phyloP scores from a whole-genome alignment of 306 rosid species.

The Ceratonia siliqua region DNA sequence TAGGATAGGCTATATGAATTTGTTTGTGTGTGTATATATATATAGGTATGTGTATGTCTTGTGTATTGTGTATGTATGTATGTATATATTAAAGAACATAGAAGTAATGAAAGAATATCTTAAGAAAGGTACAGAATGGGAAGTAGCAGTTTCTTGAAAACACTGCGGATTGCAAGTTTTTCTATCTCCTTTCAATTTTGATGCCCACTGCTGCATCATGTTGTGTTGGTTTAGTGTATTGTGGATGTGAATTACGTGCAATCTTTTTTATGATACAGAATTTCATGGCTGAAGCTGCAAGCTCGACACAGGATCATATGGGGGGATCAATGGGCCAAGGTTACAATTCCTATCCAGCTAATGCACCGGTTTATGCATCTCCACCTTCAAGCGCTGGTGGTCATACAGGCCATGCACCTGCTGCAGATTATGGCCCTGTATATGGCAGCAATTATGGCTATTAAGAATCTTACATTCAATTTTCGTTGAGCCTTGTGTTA shows the following conservation, averaged over 20 bases:
- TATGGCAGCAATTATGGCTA: slow-evolving; percentile 60
- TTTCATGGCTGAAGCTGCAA: slow-evolving; percentile 69
- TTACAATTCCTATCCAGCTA: slow-evolving; percentile 48
- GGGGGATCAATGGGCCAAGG: slow-evolving; percentile 50
- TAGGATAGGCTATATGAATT: background rate
- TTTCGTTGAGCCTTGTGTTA: slow-evolving; percentile 26
- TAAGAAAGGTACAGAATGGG: background rate
- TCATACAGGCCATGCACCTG: slow-evolving; percentile 49
- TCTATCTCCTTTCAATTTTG: background rate
- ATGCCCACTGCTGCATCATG: background rate
- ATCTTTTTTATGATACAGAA: slow-evolving; percentile 46
- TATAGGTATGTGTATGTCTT: too few relatives aligned
- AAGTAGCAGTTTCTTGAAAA: background rate
- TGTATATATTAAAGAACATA: background rate
- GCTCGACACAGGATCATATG: slow-evolving; percentile 46
- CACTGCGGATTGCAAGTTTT: background rate
- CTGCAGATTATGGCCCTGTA: slow-evolving; percentile 52
- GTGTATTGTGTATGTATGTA: too few relatives aligned
- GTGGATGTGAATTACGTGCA: background rate
- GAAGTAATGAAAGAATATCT: background rate
- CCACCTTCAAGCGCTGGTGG: slow-evolving; percentile 43
- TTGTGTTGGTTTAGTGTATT: background rate
- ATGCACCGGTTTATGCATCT: slow-evolving; percentile 52
- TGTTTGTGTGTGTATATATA: too few relatives aligned
- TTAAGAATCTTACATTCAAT: slow-evolving; percentile 33